Evolutionary conservation across 2,329 filamentous ascomycete species (phyloP), one percentile per base, ranked within the genome.

Genomic region (Fusarium guadeloupense): DNA sequence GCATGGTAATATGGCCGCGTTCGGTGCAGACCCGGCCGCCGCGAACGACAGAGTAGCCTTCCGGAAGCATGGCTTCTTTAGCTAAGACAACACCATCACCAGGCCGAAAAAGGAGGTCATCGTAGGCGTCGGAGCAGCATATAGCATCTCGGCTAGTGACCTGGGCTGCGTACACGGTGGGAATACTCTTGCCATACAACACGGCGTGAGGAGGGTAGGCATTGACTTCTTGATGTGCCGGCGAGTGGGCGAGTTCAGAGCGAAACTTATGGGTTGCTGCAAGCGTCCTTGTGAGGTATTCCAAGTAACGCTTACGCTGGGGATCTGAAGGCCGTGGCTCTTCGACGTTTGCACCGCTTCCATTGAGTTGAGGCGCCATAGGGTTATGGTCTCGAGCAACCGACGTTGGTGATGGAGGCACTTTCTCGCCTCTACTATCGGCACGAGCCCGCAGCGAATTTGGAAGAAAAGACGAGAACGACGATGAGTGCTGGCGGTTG

Each of bases 41-140:
- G 39, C 83, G 85, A 2, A 89, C 91, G 30, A 90, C 80, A 42
- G 84, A 82, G 72, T 97, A 97, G 0, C 93, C 93, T 3, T 85
- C 78, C 0, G 93, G 93, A 37, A 96, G 76, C 91, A 96, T 94
- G 0, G 93, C 90, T 59, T 94, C 91, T 44, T 86, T 86, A 0
- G 93, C 91, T 7, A 97, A 82, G 49, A 94, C 92, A 0, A 98
- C 93, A 0, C 93, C 94, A 72, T 98, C 93, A 3, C 93, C 93
- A 19, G 89, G 89, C 1, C 90, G 89, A 76, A 97, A 97, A 0
- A 92, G 85, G 3, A 98, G 81, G 67, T 96, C 89, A 64, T 96
- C 92, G 72, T 96, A 97, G 1, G 87, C 89, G 74, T 96, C 92
- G 0, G 86, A 80, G 58, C 87, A 86, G 43, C 87, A 84, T 64